Conservation (phyloP, 805 yeast genomes). For the Helenozyma baotianmanensis region DNA sequence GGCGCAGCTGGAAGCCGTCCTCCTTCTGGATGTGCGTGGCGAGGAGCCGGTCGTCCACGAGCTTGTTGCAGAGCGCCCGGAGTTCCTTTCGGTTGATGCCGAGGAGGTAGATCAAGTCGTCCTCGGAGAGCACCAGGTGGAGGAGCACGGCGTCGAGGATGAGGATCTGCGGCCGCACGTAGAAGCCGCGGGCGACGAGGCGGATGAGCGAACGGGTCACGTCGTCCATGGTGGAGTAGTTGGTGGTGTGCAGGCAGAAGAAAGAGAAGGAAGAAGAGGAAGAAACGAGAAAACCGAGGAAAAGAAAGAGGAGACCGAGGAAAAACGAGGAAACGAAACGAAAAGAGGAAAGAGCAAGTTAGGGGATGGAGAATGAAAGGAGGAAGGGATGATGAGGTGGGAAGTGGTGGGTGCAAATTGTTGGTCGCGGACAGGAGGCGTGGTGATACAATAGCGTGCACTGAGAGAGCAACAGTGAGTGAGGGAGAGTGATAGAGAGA, state of each 20-base stretch:
- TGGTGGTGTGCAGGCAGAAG: too few relatives aligned
- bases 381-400: too few relatives aligned
- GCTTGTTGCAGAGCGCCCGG: conserved; percentile 71
- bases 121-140: conserved; percentile 90
- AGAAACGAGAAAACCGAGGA: too few relatives aligned
- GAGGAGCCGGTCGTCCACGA: conserved; percentile 80
- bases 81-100: conserved; percentile 85
- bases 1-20: conserved; percentile 52
- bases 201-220: conserved; percentile 56
- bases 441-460: too few relatives aligned
- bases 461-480: neutral
- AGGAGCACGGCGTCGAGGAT: conserved; percentile 81
- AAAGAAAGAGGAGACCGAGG: neutral
- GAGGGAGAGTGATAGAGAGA: too few relatives aligned
- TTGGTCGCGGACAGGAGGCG: too few relatives aligned
- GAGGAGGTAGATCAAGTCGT: conserved; percentile 75
- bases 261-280: too few relatives aligned
- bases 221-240: conserved; percentile 32
- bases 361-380: neutral
- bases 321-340: neutral
- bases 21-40: conserved; percentile 69
- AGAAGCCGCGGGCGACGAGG: conserved; percentile 82
- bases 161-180: conserved; percentile 75
- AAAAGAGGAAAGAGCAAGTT: neutral
- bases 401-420: too few relatives aligned